A percentile compares a stretch with the other conserved stretches of the same genome.
Evolutionary conservation across 116 monocot genomes (phyloP).

Genomic region (Iris pallida): DNA sequence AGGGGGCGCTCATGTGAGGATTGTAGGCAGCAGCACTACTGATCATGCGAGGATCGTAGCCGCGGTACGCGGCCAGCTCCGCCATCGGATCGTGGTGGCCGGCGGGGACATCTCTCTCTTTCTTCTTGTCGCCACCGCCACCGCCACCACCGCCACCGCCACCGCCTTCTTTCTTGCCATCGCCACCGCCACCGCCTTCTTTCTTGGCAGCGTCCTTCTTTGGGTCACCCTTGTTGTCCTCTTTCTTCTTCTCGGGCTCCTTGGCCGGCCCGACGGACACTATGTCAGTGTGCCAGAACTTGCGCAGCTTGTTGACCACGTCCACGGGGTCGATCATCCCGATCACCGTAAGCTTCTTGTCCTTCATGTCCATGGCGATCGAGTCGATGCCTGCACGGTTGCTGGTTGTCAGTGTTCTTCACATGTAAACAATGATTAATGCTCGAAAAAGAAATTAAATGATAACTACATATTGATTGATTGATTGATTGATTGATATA

Average conservation of each 20-base stretch:
- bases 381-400: conserved; percentile 14
- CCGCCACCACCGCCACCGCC: background rate
- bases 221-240: conserved; percentile 2
- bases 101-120: background rate
- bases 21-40: no score
- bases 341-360: conserved; percentile 22
- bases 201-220: background rate
- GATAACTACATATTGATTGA: no score
- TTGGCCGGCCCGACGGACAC: conserved; percentile 8
- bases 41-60: no score
- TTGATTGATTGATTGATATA: no score
- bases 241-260: conserved; percentile 12
- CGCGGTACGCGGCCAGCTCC: background rate
- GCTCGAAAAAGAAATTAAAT: no score
- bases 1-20: conserved; percentile 1
- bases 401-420: background rate
- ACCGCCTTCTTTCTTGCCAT: background rate
- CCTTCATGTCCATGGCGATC: conserved; percentile 27
- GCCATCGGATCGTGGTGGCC: conserved; percentile 4
- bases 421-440: no score
- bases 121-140: conserved; percentile 6
- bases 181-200: conserved; percentile 7
- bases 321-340: conserved; percentile 16
- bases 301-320: conserved; percentile 14
- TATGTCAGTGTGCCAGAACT: conserved; percentile 10